A percentile compares a stretch with the other conserved stretches of the same genome.
phyloP scores from a whole-genome alignment of 441 rosid genomes.

The Populus hybrid region DNA sequence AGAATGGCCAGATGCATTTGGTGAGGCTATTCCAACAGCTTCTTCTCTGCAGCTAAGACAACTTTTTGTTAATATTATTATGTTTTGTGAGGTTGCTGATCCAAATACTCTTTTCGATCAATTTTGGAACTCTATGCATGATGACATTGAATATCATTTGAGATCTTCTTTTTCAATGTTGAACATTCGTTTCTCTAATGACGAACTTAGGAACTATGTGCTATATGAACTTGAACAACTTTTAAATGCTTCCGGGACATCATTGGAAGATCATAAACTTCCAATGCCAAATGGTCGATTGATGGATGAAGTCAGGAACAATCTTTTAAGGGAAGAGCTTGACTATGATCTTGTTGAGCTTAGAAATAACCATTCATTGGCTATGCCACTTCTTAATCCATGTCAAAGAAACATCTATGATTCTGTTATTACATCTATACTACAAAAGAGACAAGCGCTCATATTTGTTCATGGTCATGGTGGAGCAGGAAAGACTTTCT shows the following conservation, averaged over 20 bases:
- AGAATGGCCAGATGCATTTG: not conserved
- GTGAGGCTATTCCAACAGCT: not conserved
- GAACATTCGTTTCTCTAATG: too few relatives aligned
- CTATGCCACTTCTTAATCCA: not conserved
- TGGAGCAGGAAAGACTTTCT: not conserved
- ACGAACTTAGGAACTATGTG: too few relatives aligned
- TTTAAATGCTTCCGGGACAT: too few relatives aligned
- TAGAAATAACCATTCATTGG: not conserved
- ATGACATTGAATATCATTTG: not conserved
- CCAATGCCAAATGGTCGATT: too few relatives aligned
- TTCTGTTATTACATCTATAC: not conserved
- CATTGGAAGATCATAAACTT: too few relatives aligned
- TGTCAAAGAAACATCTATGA: not conserved
- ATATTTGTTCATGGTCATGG: constrained; percentile 8
- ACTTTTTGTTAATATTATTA: not conserved
- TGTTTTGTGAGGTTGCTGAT: not conserved
- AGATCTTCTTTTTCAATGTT: too few relatives aligned
- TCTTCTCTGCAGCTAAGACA: not conserved
- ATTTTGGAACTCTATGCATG: not conserved
- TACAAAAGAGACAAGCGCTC: not conserved
- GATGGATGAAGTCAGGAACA: too few relatives aligned
- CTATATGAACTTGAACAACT: too few relatives aligned
- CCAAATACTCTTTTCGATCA: not conserved
- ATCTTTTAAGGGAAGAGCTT: too few relatives aligned
- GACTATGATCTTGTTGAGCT: too few relatives aligned